A percentile compares a stretch with the other conserved stretches of the same genome.
Conservation (phyloP, 805 yeast genomes). For the Candida pseudoglaebosa region DNA sequence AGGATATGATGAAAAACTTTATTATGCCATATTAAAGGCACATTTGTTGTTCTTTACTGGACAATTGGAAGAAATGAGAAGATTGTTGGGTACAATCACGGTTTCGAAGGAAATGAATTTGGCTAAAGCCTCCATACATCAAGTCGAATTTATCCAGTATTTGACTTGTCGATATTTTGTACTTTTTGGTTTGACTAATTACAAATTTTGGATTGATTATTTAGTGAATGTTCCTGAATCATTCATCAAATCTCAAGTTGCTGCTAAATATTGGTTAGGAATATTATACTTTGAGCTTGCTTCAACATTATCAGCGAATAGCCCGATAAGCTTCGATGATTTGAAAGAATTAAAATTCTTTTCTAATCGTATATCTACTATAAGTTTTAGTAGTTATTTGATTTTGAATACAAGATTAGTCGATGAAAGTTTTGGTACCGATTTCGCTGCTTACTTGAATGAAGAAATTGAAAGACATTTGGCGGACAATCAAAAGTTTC, state of each 20-base stretch:
- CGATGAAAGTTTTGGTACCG: conserved; percentile 18
- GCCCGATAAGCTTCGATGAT: conserved; percentile 13
- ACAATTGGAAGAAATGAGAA: conserved; percentile 18
- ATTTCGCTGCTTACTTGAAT: conserved; percentile 22
- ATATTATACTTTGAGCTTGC: conserved; percentile 21
- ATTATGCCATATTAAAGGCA: conserved; percentile 28
- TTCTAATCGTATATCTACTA: conserved; percentile 20
- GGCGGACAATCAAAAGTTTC: conserved; percentile 19
- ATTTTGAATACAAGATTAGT: conserved; percentile 17
- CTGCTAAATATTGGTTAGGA: conserved; percentile 33
- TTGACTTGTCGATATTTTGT: conserved; percentile 31
- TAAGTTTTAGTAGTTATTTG: conserved; percentile 25
- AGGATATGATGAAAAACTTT: conserved; percentile 28
- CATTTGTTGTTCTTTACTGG: conserved; percentile 31
- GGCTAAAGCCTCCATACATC: conserved; percentile 8
- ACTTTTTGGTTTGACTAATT: conserved; percentile 23
- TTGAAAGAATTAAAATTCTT: conserved; percentile 19
- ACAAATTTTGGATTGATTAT: conserved; percentile 27
- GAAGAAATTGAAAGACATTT: conserved; percentile 16
- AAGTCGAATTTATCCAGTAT: conserved; percentile 25
- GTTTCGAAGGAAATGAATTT: conserved; percentile 7
- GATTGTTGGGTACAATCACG: conserved; percentile 12
- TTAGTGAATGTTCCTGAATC: conserved; percentile 18
- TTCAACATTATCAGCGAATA: conserved; percentile 12
- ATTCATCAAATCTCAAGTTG: conserved; percentile 27